Evolutionary conservation across 2,329 filamentous ascomycete species (phyloP), one percentile per base, ranked within the genome.

Genomic region (Beauveria brongniartii): DNA sequence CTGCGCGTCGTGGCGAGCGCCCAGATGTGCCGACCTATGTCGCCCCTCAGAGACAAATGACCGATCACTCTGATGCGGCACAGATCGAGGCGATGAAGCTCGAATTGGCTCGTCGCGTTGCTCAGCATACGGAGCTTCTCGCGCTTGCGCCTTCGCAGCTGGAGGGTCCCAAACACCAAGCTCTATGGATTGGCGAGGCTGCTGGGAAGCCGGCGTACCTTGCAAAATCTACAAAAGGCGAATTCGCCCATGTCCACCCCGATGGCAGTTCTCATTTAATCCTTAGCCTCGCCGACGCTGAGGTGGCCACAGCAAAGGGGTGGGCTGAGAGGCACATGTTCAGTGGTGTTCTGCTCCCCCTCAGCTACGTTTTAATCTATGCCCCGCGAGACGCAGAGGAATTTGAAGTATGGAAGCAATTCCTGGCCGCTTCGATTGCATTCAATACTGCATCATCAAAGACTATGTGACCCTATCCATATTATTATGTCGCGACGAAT

Each of bases 251-350:
- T 62, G 67, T 73, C 24, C 76, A 78, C 61, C 61, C 61, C 12
- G 76, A 78, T 62, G 72, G 72, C 9, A 76, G 73, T 64, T 64
- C 72, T 28, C 76, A 78, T 64, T 55, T 75, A 20, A 68, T 69
- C 4, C 65, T 78, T 34, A 73, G 72, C 59, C 69, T 75, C 5
- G 67, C 64, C 1, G 76, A 78, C 57, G 75, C 74, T 2, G 69
- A 69, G 52, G 64, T 66, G 47, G 69, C 69, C 2, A 70, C 77
- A 51, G 65, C 60, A 5, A 67, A 65, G 47, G 74, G 75, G 0
- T 78, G 76, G 76, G 75, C 69, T 20, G 71, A 76, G 67, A 65
- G 76, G 4, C 76, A 78, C 54, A 64, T 63, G 54, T 66, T 78
- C 2, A 46, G 63, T 1, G 61, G 61, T 14, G 28, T 48, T 18